Percentiles rank a stretch among this genome's conserved stretches.
Evolutionary conservation across 2,329 filamentous ascomycete genomes (phyloP).

Genomic region (Aureobasidium mangrovei): DNA sequence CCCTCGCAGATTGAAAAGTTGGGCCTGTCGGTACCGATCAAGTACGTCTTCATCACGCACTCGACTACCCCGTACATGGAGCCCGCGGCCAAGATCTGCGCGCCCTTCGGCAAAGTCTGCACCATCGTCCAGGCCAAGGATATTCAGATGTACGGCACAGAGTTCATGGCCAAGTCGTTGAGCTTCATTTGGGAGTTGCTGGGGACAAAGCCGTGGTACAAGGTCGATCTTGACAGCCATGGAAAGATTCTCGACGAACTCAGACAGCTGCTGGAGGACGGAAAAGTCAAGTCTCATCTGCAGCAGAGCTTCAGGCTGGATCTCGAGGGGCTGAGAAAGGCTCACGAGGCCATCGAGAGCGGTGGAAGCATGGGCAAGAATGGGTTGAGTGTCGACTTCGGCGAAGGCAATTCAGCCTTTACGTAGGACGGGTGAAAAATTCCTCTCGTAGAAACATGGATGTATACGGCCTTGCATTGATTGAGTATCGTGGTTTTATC

Average conservation of each 20-base stretch:
- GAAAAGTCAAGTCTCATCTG: constrained; percentile 32
- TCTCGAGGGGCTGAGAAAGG: constrained; percentile 31
- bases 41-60: constrained; percentile 37
- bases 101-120: constrained; percentile 38
- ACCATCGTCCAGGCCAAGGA: constrained; percentile 38
- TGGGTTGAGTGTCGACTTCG: constrained; percentile 25
- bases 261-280: constrained; percentile 28
- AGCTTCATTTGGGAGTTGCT: constrained; percentile 37
- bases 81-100: constrained; percentile 31
- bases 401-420: constrained; percentile 10
- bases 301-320: constrained; percentile 30
- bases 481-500: no score
- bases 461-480: no score
- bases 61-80: constrained; percentile 34
- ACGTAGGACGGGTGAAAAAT: background rate
- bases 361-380: constrained; percentile 33
- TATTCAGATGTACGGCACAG: constrained; percentile 35
- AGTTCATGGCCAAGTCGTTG: constrained; percentile 39
- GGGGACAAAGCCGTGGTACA: constrained; percentile 34
- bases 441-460: no score
- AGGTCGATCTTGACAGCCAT: constrained; percentile 32
- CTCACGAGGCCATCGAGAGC: constrained; percentile 32
- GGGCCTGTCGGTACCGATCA: constrained; percentile 30
- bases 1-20: constrained; percentile 31
- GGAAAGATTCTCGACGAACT: constrained; percentile 33